Evolutionary conservation across 148 eudicot genomes (phyloP).

Genomic region (Persicaria maculosa): DNA sequence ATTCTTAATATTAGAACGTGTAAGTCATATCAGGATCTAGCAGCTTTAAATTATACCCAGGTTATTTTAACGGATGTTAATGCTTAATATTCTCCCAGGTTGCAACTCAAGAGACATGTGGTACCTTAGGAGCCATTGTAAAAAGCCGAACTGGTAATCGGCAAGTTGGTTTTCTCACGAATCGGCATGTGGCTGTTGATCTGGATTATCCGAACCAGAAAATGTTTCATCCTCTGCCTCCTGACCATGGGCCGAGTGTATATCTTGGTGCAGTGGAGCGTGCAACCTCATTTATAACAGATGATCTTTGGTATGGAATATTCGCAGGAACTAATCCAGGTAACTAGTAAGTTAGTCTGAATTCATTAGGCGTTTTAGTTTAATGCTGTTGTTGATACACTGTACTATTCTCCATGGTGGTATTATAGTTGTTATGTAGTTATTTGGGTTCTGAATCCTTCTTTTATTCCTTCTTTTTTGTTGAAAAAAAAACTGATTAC

Average conservation of each 20-base stretch:
- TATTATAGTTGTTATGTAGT: background rate
- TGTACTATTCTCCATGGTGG: background rate
- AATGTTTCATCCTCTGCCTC: constrained; percentile 74
- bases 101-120: constrained; percentile 62
- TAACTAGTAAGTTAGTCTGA: constrained; percentile 17
- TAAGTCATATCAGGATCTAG: background rate
- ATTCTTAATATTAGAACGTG: background rate
- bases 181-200: constrained; percentile 69
- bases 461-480: background rate
- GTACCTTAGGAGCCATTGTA: constrained; percentile 68
- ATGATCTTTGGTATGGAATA: constrained; percentile 67
- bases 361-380: background rate
- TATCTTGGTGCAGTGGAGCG: constrained; percentile 73
- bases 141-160: constrained; percentile 57
- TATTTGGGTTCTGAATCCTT: background rate
- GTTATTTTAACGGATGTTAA: background rate
- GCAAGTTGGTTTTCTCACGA: constrained; percentile 63
- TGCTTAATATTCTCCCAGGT: constrained; percentile 28
- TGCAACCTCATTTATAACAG: constrained; percentile 62
- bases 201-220: constrained; percentile 67
- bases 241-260: constrained; percentile 69
- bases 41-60: background rate
- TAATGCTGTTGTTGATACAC: background rate
- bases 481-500: background rate
- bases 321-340: constrained; percentile 75